Evolutionary conservation across 176 grass and related monocot genomes (phyloP), one percentile per base, ranked within the genome.

Genomic region (Thalia dealbata): DNA sequence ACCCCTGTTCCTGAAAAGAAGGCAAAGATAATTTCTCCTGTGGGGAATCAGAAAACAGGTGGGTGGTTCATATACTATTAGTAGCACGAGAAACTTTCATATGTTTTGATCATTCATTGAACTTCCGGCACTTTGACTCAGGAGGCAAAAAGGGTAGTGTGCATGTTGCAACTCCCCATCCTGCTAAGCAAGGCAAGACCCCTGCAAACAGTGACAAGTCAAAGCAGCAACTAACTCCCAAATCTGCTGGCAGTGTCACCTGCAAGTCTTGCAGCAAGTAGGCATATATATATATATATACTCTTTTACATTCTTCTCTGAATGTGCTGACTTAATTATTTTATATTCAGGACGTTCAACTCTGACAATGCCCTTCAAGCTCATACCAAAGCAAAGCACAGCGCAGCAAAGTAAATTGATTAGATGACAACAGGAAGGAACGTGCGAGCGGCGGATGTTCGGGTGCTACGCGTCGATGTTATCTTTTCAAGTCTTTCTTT

Each of bases 191-290:
- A 29, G 74, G 75, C 19, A 96, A 92, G 67, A 92, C 89, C 61
- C 84, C 82, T 28, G 84, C 78, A 14, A 90, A 64, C 69, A 81
- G 38, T 50, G 87, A 83, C 51, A 91, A 87, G 51, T 54, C 78
- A 32, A 86, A 86, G 21, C 82, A 86, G 21, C 82, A 96, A 38
- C 74, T 72, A 80, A 85, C 84, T 13, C 87, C 93, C 0, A 96
- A 86, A 78, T 92, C 89, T 44, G 77, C 64, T 43, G 92, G 93
- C 4, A 88, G 87, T 0, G 61, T 90, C 0, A 0, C 70, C 0
- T 92, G 89, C 82, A 92, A 88, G 61, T 92, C 93, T 0, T 96
- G 89, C 84, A 82, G 6, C 84, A 96, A 92, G 93, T 96, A 88
- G 61, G 73, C 8, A 41, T 61, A 15, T 19, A 46, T 73, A 88